Percentiles rank a stretch among this genome's conserved stretches.
Evolutionary conservation across 1,284 basidiomycete species (phyloP).

Genomic region (Fomes fomentarius): DNA sequence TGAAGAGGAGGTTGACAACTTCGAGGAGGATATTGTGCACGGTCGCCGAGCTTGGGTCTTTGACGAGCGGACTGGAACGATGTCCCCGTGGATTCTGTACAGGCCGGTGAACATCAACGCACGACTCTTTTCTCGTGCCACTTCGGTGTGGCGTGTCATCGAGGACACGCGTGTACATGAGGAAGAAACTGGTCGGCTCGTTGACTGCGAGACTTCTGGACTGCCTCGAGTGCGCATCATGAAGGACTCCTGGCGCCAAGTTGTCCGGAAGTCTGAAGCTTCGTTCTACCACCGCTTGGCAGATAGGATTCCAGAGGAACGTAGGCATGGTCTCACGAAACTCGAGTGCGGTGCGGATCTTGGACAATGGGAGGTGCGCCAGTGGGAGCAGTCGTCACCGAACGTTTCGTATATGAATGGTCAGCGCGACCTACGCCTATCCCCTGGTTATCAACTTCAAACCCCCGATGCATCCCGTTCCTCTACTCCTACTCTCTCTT

Average conservation of each 20-base stretch:
- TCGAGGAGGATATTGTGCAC: too few relatives aligned
- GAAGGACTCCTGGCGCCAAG: conserved; percentile 22
- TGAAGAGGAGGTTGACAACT: not conserved
- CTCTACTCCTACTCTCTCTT: not conserved
- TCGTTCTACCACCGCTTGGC: conserved; percentile 14
- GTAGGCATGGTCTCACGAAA: conserved; percentile 1
- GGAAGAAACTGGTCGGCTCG: not conserved
- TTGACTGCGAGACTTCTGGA: not conserved
- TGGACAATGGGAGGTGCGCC: conserved; percentile 6
- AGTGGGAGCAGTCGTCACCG: not conserved
- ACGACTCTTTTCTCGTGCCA: conserved; percentile 18
- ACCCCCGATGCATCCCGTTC: not conserved
- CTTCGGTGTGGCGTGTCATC: conserved; percentile 14
- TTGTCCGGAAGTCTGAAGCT: conserved; percentile 1
- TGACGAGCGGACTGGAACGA: not conserved
- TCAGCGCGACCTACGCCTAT: not conserved
- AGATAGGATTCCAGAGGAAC: not conserved
- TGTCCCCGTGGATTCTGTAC: conserved; percentile 4
- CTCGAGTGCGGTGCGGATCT: conserved; percentile 7
- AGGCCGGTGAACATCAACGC: conserved; percentile 10
- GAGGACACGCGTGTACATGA: not conserved
- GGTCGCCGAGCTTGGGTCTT: not conserved
- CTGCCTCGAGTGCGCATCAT: conserved; percentile 2
- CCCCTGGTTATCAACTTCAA: not conserved
- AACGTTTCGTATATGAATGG: not conserved